Base-by-base conservation (phyloP, 352 stramenopile genomes). In the Phytophthora nicotianae region DNA sequence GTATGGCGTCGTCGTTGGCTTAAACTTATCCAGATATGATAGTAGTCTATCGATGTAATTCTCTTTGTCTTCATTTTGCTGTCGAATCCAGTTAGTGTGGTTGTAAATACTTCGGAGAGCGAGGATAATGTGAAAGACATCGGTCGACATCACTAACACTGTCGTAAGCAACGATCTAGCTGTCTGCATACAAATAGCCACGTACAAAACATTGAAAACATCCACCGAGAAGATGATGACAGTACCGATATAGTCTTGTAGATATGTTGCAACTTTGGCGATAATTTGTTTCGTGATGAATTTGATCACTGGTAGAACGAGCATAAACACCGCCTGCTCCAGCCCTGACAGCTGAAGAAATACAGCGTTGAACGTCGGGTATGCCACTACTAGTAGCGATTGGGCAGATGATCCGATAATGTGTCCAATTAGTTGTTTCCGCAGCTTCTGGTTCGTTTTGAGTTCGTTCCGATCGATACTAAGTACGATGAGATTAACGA, bases 181-280 rank as follows among this genome's bases (percentile, higher is more conserved):
- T 10, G 55, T 72, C n/a, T 76, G 69, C 72, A 78, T 74, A 46
- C 64, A 78, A 14, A 64, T 72, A 1, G 59, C 62, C 6, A 72
- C 52, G 17, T 74, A 77, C 2, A 81, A 11, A 21, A 72, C 72
- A 38, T 76, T 74, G 49, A 76, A 78, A 4, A 75, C 32, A 33
- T 78, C 68, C 5, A 78, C 65, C 0, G 58, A 64, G 27, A 81
- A 74, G 0, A 76, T 52, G 7, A 69, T 52, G 0, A 54, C 49
- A 21, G 38, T 45, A 1, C 60, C 58, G 9, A 74, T 45, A 16
- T 50, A 64, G n/a, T 81, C 72, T 37, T 67, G 13, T 9, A 72
- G 46, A 42, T 78, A 50, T 0, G 43, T 33, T 0, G 35, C 50
- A 6, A 57, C 52, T 0, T 37, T 26, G 10, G 70, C 66, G 2